These are phyloP conservation scores for Exobasidium cylindrosporum DNA, from an alignment of 1,284 basidiomycete genomes.

Conservation along the genomic window DNA sequence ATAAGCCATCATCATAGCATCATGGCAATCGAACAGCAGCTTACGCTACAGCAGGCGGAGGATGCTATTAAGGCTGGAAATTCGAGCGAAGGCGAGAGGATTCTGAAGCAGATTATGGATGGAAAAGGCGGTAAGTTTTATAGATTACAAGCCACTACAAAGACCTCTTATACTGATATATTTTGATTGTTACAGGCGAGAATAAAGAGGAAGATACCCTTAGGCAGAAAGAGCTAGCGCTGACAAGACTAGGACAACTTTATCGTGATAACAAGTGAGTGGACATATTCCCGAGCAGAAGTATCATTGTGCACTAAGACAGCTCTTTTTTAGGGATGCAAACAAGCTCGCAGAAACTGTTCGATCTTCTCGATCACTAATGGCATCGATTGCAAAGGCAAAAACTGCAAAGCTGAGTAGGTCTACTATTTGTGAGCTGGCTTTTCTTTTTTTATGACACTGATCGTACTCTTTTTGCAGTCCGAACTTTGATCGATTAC, in stretches of 20 bases:
- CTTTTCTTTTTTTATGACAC: conserved; percentile 3
- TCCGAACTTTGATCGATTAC: conserved; percentile 86
- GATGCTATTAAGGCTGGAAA: conserved; percentile 43
- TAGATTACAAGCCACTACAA: too few relatives aligned
- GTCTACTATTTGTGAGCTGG: conserved; percentile 17
- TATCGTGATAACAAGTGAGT: conserved; percentile 80
- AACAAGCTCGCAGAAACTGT: conserved; percentile 82
- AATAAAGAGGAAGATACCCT: conserved; percentile 63
- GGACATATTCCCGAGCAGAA: too few relatives aligned
- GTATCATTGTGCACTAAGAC: too few relatives aligned
- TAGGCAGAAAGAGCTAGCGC: conserved; percentile 78
- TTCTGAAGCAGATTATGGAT: conserved; percentile 45
- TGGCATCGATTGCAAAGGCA: conserved; percentile 92
- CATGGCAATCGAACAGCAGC: conserved; percentile 14
- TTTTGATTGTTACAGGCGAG: not conserved
- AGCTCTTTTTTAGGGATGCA: conserved; percentile 65
- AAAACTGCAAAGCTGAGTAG: conserved; percentile 87
- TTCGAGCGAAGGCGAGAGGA: conserved; percentile 34
- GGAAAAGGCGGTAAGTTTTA: not conserved
- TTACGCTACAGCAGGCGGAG: conserved; percentile 41
- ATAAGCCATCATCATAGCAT: too few relatives aligned
- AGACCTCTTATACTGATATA: not conserved
- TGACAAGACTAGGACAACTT: conserved; percentile 81
- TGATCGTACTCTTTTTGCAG: conserved; percentile 56
- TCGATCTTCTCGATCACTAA: conserved; percentile 79